Conservation (phyloP, 805 yeast genomes). For the Lipomyces mesembrius region DNA sequence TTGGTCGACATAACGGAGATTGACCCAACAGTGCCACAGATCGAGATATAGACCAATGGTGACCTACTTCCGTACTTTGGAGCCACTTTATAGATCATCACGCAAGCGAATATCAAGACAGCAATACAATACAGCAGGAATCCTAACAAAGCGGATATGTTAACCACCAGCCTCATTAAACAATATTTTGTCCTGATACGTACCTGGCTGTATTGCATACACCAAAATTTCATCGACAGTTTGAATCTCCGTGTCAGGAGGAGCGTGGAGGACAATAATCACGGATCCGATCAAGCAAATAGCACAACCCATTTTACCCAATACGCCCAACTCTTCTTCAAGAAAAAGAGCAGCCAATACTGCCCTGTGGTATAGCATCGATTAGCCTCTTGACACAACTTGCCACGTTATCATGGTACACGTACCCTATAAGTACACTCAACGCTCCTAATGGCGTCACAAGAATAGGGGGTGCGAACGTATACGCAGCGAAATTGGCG, state of each 20-base stretch:
- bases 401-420: background rate
- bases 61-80: conserved; percentile 78
- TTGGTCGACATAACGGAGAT: conserved; percentile 89
- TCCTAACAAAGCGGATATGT: conserved; percentile 43
- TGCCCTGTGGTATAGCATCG: conserved; percentile 49
- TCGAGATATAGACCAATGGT: conserved; percentile 87
- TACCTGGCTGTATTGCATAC: conserved; percentile 73
- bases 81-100: conserved; percentile 82
- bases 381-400: background rate
- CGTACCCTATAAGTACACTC: conserved; percentile 77
- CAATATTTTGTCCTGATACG: background rate
- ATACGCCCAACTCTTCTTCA: conserved; percentile 82
- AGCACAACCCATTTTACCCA: conserved; percentile 93
- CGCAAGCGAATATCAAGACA: conserved; percentile 69
- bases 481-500: conserved; percentile 92
- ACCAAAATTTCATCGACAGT: conserved; percentile 86
- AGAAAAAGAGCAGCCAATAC: conserved; percentile 83
- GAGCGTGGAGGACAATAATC: conserved; percentile 87
- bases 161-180: background rate
- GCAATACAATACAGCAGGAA: conserved; percentile 67
- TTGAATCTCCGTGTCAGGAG: conserved; percentile 86
- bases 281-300: conserved; percentile 86
- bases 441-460: conserved; percentile 93
- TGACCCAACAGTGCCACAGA: conserved; percentile 88
- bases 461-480: conserved; percentile 91